Percentiles rank a stretch among this genome's conserved stretches.
These are phyloP conservation scores for Capronia coronata DNA, from an alignment of 2,329 filamentous ascomycete species.

Conservation along the genomic window DNA sequence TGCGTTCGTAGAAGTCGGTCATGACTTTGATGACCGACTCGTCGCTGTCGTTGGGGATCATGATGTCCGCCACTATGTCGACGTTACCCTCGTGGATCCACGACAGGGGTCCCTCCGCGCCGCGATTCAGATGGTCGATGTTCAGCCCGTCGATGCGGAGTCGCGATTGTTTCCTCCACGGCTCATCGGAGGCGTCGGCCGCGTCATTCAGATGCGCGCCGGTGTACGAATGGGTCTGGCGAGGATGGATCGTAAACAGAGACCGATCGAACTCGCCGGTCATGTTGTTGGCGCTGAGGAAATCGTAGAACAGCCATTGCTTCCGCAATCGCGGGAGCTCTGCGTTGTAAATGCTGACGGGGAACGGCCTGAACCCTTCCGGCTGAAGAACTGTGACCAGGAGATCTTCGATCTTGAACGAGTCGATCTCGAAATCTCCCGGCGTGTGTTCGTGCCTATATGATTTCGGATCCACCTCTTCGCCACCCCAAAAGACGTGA, in stretches of 20 bases:
- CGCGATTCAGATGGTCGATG: constrained; percentile 92
- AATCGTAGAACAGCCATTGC: constrained; percentile 97
- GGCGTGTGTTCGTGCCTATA: constrained; percentile 82
- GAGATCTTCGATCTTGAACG: constrained; percentile 91
- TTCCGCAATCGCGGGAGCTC: constrained; percentile 88
- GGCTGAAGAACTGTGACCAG: constrained; percentile 89
- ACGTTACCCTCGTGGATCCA: constrained; percentile 98
- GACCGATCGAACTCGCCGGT: constrained; percentile 93
- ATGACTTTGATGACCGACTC: constrained; percentile 90
- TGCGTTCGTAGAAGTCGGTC: constrained; percentile 92
- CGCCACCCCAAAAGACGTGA: constrained; percentile 64
- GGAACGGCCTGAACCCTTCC: constrained; percentile 83
- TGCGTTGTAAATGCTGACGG: constrained; percentile 91
- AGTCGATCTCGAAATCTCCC: constrained; percentile 94
- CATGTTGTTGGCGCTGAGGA: constrained; percentile 90
- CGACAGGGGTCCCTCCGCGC: constrained; percentile 86
- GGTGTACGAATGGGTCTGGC: constrained; percentile 76
- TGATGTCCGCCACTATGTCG: constrained; percentile 91
- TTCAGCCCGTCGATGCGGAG: constrained; percentile 87
- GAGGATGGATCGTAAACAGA: constrained; percentile 91
- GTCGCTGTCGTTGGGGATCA: constrained; percentile 82
- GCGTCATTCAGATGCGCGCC: constrained; percentile 55
- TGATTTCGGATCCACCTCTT: constrained; percentile 70
- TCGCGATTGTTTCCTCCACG: constrained; percentile 93
- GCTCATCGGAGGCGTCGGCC: constrained; percentile 45